Evolutionary conservation across 2,329 filamentous ascomycete genomes (phyloP), one percentile per base, ranked within the genome.

Genomic region (Hypoxylon sp.): DNA sequence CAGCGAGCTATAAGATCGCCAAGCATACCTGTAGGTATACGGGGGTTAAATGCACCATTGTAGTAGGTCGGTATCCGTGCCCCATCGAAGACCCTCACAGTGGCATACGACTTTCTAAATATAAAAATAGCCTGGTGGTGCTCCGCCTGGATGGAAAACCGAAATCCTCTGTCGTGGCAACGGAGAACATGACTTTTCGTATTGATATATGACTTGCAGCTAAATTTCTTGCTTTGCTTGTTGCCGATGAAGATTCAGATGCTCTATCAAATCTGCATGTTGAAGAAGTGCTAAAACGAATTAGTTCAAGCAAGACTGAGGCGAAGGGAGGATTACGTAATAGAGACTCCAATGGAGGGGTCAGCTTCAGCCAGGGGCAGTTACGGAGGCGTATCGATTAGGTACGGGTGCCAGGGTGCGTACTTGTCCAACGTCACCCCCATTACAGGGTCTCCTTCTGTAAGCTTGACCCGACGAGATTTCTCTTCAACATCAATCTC

Each of bases 351-450:
- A 30, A 30, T 56, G 32, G 60, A 30, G 60, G 60, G 52, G 45
- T 58, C 11, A n/a, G 11, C 10, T 32, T 23, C 25, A 43, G 52
- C 13, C 52, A 28, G 32, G 38, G 23, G n/a, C 6, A 30, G 23
- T 28, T n/a, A 19, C 23, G n/a, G 14, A 23, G 48, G 36, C 36
- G n/a, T 41, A 43, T 43, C 38, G 38, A 43, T 58, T 58, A 49
- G 23, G 23, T 23, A 23, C 28, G 28, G 25, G 1, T n/a, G 25
- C 5, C 5, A 28, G 4, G 25, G 28, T 30, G 28, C 23, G 55
- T 55, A 64, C 56, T 49, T 5, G 30, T 30, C 34, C 13, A 32
- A 65, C 62, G 62, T 65, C 62, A 65, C 38, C 62, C 62, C 13
- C 34, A 56, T 57, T 56, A 25, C 56, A 60, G 55, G 14, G 21